phyloP scores from a whole-genome alignment of 2,329 filamentous ascomycete genomes.

The Hypoxylon sp. region DNA sequence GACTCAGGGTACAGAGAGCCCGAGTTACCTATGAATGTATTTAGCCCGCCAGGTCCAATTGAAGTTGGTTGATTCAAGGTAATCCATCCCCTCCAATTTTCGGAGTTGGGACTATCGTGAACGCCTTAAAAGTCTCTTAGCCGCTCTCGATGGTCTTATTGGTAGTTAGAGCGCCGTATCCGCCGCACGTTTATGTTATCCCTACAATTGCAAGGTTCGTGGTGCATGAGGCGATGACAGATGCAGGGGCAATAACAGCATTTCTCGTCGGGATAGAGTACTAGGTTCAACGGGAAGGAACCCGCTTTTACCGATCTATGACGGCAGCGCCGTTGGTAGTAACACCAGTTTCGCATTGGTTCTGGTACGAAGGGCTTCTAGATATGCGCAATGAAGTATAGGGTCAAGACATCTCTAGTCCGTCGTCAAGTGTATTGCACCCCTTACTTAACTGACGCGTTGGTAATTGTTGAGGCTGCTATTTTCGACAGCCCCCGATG shows the following conservation, averaged over 20 bases:
- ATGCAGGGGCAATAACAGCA: conserved; percentile 8
- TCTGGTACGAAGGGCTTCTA: conserved; percentile 2
- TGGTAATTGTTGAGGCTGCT: conserved; percentile 12
- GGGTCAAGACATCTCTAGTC: neutral
- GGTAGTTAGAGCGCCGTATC: conserved; percentile 29
- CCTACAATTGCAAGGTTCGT: conserved; percentile 31
- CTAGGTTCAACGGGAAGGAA: conserved; percentile 39
- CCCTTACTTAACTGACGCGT: conserved; percentile 15
- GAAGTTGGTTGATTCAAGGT: conserved; percentile 20
- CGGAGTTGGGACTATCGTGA: conserved; percentile 28
- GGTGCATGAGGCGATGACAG: conserved; percentile 28
- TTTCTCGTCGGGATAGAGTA: conserved; percentile 26
- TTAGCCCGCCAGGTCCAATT: conserved; percentile 3
- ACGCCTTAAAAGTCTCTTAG: conserved; percentile 22
- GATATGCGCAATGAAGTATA: conserved; percentile 1
- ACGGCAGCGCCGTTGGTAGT: conserved; percentile 24
- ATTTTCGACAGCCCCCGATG: conserved; percentile 22
- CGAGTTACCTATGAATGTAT: conserved; percentile 16
- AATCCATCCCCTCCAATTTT: conserved; percentile 15
- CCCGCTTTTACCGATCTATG: conserved; percentile 39
- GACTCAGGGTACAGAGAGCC: conserved; percentile 8
- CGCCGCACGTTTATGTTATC: conserved; percentile 30
- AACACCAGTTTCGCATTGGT: neutral
- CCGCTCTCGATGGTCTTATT: conserved; percentile 28
- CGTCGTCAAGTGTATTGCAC: neutral